Evolutionary conservation across 306 rosid genomes (phyloP), one percentile per base, ranked within the genome.

Genomic region (Castanopsis chinensis): DNA sequence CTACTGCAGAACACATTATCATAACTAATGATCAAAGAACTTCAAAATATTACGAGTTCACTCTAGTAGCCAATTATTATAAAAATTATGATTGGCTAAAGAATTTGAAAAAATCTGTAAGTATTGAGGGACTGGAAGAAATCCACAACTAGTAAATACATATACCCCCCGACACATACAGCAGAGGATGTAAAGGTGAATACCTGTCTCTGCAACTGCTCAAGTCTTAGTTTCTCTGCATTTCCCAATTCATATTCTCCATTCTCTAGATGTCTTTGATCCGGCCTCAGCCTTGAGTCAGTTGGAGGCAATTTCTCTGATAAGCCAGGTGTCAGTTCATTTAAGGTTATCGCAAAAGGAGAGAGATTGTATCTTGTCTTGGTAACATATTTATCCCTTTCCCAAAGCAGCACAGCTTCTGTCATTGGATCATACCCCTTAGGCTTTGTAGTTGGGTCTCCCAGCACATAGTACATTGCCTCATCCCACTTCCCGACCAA

Each of bases 171-270:
- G 1, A 35, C 41, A n/a, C 74, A 56, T 53, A 78, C 37, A 76
- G 52, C 41, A 32, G 74, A 72, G 14, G 73, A 49, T 53, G 27
- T 19, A 77, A 3, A 51, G 56, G 6, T 12, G 63, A 57, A 51
- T 88, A 95, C 99, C 97, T 93, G 99, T 93, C 99, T 90, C 86
- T 95, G 99, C 75, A 95, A 83, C 87, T 89, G 98, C 83, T 95
- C 99, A 78, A 95, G 98, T 83, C 98, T 89, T 32, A 95, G 86
- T 80, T 95, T 95, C 94, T 95, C 99, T 5, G 92, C 87, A 83
- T 95, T 95, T 71, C 97, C 98, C 86, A 82, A 77, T 70, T 93
- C 98, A 43, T 95, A 95, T 60, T 95, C 98, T 79, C 99, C 99
- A 75, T 95, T 93, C 88, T 95, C 99, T 68, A 93, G 78, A 88